A percentile compares a stretch with the other conserved stretches of the same genome.
phyloP scores from a whole-genome alignment of 345 rosid genomes.

The Clausena lansium region DNA sequence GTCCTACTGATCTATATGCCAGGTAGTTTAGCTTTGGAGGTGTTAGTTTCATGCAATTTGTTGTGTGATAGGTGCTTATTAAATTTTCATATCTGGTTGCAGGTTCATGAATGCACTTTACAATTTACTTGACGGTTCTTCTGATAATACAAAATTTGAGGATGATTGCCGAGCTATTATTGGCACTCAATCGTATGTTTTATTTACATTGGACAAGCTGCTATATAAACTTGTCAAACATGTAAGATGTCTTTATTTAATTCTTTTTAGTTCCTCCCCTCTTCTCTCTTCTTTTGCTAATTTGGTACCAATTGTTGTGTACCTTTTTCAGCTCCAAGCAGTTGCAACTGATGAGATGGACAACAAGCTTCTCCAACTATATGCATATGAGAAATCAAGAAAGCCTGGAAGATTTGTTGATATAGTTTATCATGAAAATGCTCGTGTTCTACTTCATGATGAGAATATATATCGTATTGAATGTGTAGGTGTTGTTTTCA shows the following conservation, averaged over 20 bases:
- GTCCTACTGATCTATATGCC: slow-evolving; percentile 72
- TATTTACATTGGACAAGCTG: slow-evolving; percentile 93
- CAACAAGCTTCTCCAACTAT: slow-evolving; percentile 81
- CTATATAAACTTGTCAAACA: slow-evolving; percentile 89
- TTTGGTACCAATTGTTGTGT: slow-evolving; percentile 4
- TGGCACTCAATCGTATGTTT: slow-evolving; percentile 92
- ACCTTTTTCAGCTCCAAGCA: slow-evolving; percentile 69
- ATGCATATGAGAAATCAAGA: slow-evolving; percentile 77
- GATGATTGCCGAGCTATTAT: slow-evolving; percentile 96
- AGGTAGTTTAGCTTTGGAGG: slow-evolving; percentile 47
- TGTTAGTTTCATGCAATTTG: background rate
- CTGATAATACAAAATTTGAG: slow-evolving; percentile 91
- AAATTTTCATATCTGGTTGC: slow-evolving; percentile 21
- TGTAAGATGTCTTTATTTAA: slow-evolving; percentile 36
- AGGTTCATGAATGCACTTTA: slow-evolving; percentile 93
- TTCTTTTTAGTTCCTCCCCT: slow-evolving; percentile 1
- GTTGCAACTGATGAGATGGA: slow-evolving; percentile 86
- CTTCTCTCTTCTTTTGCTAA: background rate
- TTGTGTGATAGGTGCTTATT: slow-evolving; percentile 4
- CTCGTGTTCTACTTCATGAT: slow-evolving; percentile 81
- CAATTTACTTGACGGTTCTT: slow-evolving; percentile 89
- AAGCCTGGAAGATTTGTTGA: slow-evolving; percentile 67
- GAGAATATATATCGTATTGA: slow-evolving; percentile 87
- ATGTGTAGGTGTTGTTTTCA: slow-evolving; percentile 56
- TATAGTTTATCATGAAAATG: slow-evolving; percentile 74